Percentiles rank a stretch among this genome's conserved stretches.
phyloP scores from a whole-genome alignment of 2,329 filamentous ascomycete species.

The Penicillium brasilianum region DNA sequence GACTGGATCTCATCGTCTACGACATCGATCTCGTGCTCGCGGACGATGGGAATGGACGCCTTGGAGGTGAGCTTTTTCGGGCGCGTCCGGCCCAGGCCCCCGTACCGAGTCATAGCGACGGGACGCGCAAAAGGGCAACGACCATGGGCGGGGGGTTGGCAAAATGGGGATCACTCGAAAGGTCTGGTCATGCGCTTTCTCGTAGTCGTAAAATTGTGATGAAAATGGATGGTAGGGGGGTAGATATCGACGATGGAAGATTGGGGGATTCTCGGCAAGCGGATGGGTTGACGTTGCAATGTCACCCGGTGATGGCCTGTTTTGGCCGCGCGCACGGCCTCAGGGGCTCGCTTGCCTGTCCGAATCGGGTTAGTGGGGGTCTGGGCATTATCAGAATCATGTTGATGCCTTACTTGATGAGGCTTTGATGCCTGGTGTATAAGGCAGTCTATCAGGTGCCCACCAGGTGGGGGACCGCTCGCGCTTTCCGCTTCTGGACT shows the following conservation, averaged over 20 bases:
- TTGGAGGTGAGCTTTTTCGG: constrained; percentile 83
- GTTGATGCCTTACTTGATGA: constrained; percentile 10
- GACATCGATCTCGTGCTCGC: constrained; percentile 88
- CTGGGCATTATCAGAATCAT: constrained; percentile 49
- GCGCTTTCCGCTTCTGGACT: not conserved
- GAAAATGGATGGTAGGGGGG: constrained; percentile 55
- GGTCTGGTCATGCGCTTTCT: constrained; percentile 61
- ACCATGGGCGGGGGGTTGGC: constrained; percentile 56
- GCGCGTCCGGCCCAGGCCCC: constrained; percentile 55
- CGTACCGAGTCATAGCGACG: constrained; percentile 53
- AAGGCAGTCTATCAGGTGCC: not conserved
- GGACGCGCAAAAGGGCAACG: constrained; percentile 42
- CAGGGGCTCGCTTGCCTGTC: constrained; percentile 51
- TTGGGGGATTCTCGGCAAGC: constrained; percentile 30
- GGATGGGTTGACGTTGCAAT: constrained; percentile 53
- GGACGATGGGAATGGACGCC: constrained; percentile 82
- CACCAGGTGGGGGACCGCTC: no score
- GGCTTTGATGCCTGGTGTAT: not conserved
- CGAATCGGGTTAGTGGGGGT: constrained; percentile 50
- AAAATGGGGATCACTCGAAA: constrained; percentile 70
- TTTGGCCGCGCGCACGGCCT: constrained; percentile 49
- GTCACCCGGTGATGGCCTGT: constrained; percentile 47
- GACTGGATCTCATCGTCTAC: constrained; percentile 85
- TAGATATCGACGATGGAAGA: constrained; percentile 36
- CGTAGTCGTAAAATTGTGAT: constrained; percentile 61